Base-by-base conservation (phyloP, 163 green algal genomes). In the Scenedesmus sp. region DNA sequence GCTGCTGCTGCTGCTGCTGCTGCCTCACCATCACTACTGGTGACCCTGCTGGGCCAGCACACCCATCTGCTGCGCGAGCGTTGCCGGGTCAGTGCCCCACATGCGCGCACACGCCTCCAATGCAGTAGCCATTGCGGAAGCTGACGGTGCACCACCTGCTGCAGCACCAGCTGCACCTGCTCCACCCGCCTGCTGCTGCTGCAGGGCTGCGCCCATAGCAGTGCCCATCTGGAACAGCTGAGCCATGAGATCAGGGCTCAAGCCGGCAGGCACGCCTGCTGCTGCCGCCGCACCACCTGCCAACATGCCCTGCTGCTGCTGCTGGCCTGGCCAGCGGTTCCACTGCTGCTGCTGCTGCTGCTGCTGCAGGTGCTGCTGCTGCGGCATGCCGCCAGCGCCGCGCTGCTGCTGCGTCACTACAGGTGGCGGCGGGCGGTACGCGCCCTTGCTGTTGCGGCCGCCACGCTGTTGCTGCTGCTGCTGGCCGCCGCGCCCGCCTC, bases 11-110 rank as follows among this genome's bases (percentile, higher is more conserved):
- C 77, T 62, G 77, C 10, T 20, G 46, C 77, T 26, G 3, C 46
- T 60, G 46, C 13, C 18, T 76, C 4, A 76, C 62, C 4, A 15
- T 3, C 66, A 79, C 52, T 23, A 79, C 23, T 79, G 70, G 23
- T 81, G 34, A 9, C 20, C 34, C 84, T 89, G 84, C 62, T 89
- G 84, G 9, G 66, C 57, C 66, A 88, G 67, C 20, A 57, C 83
- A 59, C 59, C 84, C 84, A 89, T 89, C n/a, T 89, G 84, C 84
- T 89, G 84, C 55, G 84, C 59, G 2, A 89, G 74, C n/a, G 23
- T 9, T 6, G 84, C 84, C 8, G 84, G 84, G 9, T 89, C 84
- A 34, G 55, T 64, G 60, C 84, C 84, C 54, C 57, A 89, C 84
- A 89, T 79, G 5, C 84, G 60, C 12, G 84, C 62, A 64, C 52